Evolutionary conservation across 2,329 filamentous ascomycete species (phyloP).

Genomic region (Colletotrichum australisinense): DNA sequence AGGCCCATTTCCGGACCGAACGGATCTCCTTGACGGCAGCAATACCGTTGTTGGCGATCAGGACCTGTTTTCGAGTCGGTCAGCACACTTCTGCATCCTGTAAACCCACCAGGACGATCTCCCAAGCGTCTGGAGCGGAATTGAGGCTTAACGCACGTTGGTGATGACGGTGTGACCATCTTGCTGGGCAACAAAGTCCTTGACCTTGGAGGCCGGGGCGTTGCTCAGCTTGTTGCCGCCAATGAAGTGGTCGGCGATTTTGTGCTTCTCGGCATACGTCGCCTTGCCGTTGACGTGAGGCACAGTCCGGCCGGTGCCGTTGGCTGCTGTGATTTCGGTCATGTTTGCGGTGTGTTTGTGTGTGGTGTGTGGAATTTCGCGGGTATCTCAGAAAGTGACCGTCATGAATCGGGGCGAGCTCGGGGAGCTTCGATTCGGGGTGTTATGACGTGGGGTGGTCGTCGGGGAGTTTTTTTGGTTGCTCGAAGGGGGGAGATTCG

Average conservation of each 20-base stretch:
- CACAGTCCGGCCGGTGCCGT: constrained; percentile 59
- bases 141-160: constrained; percentile 73
- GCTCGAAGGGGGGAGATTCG: constrained; percentile 33
- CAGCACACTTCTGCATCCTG: constrained; percentile 15
- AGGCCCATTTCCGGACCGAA: constrained; percentile 99
- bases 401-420: constrained; percentile 35
- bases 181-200: constrained; percentile 92
- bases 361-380: neutral
- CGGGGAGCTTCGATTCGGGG: constrained; percentile 28
- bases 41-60: constrained; percentile 99
- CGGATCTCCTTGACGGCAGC: constrained; percentile 99
- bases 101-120: neutral
- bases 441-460: neutral
- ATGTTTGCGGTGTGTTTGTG: constrained; percentile 49
- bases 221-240: constrained; percentile 89
- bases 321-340: constrained; percentile 58
- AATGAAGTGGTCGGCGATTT: constrained; percentile 93
- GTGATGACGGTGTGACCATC: constrained; percentile 98
- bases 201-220: constrained; percentile 86
- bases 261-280: constrained; percentile 83
- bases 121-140: neutral
- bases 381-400: constrained; percentile 36
- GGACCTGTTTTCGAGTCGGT: constrained; percentile 69
- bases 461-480: neutral
- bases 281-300: constrained; percentile 67